Conservation (phyloP, 2,329 filamentous ascomycete genomes). For the Knoxdaviesia proteae region DNA sequence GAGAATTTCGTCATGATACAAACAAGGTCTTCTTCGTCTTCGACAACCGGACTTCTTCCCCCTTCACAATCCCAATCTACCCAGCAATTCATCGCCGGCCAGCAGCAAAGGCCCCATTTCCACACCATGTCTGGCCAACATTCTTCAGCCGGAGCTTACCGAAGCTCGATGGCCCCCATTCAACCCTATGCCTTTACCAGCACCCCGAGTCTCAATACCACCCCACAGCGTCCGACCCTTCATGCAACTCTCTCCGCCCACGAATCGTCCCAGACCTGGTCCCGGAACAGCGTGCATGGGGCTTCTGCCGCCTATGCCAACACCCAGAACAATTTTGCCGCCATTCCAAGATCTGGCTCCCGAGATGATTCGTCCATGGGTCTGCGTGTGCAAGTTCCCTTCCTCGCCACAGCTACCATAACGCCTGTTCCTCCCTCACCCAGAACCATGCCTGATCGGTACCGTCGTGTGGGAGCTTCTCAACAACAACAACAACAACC, state of each 20-base stretch:
- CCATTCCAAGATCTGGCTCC: constrained; percentile 19
- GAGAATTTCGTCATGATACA: too few species aligned
- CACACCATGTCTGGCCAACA: constrained; percentile 23
- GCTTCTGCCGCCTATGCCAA: constrained; percentile 8
- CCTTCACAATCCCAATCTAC: constrained; percentile 25
- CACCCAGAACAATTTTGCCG: constrained; percentile 18
- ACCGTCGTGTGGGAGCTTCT: constrained; percentile 38
- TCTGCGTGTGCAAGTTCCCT: constrained; percentile 16
- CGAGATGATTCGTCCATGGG: constrained; percentile 31
- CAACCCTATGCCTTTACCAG: constrained; percentile 60
- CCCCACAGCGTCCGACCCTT: constrained; percentile 21
- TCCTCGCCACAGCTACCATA: constrained; percentile 19
- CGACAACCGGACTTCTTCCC: constrained; percentile 13
- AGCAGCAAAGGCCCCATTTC: constrained; percentile 26
- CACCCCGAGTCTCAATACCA: constrained; percentile 42
- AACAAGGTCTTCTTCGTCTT: too few species aligned
- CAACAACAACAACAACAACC: constrained; percentile 22
- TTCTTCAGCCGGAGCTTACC: not conserved
- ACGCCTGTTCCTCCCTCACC: constrained; percentile 46
- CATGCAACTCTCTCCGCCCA: constrained; percentile 11
- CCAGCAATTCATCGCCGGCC: constrained; percentile 27
- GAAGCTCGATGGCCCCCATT: constrained; percentile 31
- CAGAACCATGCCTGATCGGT: constrained; percentile 35
- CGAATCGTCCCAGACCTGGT: not conserved
- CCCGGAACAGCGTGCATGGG: too few species aligned